These are phyloP conservation scores for Ceratocystis lukuohia DNA, from an alignment of 2,329 filamentous ascomycete genomes.

Conservation along the genomic window DNA sequence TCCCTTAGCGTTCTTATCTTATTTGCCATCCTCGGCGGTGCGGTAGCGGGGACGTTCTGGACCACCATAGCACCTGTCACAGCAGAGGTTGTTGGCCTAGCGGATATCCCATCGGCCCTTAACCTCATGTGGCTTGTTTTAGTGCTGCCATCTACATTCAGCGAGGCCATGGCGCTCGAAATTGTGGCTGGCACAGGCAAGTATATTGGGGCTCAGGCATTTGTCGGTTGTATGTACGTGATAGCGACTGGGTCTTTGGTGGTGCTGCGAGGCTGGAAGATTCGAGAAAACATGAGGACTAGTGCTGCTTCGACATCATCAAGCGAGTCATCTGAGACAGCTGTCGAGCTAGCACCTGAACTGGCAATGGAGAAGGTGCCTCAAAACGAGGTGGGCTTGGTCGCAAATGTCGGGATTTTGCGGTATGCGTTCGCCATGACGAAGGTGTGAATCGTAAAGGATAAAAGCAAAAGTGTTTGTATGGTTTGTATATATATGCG, in stretches of 20 bases:
- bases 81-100: constrained; percentile 60
- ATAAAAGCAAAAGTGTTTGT: background rate
- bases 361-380: background rate
- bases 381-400: background rate
- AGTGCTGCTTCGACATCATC: constrained; percentile 9
- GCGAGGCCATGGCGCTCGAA: constrained; percentile 49
- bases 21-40: constrained; percentile 57
- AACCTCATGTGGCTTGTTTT: constrained; percentile 61
- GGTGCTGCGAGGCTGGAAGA: constrained; percentile 30
- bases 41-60: constrained; percentile 59
- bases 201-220: constrained; percentile 43
- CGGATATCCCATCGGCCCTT: constrained; percentile 51
- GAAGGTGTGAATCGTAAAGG: background rate
- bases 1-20: constrained; percentile 54
- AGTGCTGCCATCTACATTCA: constrained; percentile 56
- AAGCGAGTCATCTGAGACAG: background rate
- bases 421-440: background rate
- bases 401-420: background rate
- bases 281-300: constrained; percentile 19
- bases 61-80: constrained; percentile 54
- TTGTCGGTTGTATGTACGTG: constrained; percentile 48
- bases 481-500: too few species aligned
- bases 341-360: background rate
- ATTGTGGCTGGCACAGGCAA: constrained; percentile 34
- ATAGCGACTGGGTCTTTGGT: constrained; percentile 30